Percentiles rank a stretch among this genome's conserved stretches.
Conservation (phyloP, 305 asterid genomes). For the Fraxinus albicans region DNA sequence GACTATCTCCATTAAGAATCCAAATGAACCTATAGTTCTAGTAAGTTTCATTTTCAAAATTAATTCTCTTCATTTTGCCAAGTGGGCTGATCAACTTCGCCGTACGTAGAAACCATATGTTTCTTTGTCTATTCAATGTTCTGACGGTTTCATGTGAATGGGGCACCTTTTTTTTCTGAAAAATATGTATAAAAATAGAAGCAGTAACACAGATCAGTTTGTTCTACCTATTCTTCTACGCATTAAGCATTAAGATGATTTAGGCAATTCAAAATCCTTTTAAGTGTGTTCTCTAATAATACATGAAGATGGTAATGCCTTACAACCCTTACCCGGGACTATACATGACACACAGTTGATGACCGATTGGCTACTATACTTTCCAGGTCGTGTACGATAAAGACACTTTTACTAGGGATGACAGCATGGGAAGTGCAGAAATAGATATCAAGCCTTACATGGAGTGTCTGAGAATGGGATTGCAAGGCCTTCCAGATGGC, state of each 20-base stretch:
- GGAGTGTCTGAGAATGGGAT: slow-evolving; percentile 30
- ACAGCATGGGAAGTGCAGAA: slow-evolving; percentile 45
- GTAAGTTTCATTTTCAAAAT: slow-evolving; percentile 19
- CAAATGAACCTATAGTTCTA: slow-evolving; percentile 30
- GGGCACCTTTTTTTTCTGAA: background rate
- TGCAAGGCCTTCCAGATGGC: slow-evolving; percentile 26
- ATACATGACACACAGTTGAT: background rate
- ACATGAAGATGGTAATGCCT: background rate
- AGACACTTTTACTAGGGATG: slow-evolving; percentile 40
- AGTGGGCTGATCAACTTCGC: background rate
- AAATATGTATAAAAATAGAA: background rate
- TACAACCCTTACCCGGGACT: background rate
- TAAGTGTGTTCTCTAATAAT: background rate
- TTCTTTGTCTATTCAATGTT: background rate
- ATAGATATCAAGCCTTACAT: slow-evolving; percentile 30
- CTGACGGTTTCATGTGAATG: background rate
- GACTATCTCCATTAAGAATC: slow-evolving; percentile 36
- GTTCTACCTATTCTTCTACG: background rate
- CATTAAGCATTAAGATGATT: background rate
- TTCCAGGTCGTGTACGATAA: slow-evolving; percentile 39
- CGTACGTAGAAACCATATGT: background rate
- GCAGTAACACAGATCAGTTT: background rate
- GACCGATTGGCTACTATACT: background rate
- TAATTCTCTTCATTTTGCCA: background rate
- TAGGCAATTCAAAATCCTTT: background rate